phyloP scores from a whole-genome alignment of 768 basidiomycete species.

The Mycena maculata region DNA sequence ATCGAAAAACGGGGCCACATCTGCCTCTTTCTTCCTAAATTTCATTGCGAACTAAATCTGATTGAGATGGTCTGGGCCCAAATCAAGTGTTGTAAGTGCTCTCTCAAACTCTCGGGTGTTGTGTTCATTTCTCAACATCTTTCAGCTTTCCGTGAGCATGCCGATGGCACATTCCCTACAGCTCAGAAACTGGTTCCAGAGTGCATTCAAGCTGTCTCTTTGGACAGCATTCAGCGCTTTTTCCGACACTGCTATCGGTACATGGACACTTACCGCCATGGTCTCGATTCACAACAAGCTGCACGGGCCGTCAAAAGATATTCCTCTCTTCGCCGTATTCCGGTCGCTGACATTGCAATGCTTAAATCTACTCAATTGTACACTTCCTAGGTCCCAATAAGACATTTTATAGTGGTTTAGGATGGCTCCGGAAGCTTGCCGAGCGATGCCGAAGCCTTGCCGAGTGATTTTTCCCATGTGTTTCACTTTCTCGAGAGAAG shows the following conservation, averaged over 20 bases:
- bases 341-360: conserved; percentile 12
- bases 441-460: no score
- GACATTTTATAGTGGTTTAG: background rate
- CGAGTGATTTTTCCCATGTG: conserved; percentile 25
- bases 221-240: conserved; percentile 35
- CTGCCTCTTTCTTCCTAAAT: no score
- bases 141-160: conserved; percentile 35
- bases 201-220: conserved; percentile 32
- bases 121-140: conserved; percentile 8
- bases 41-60: conserved; percentile 31
- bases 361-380: conserved; percentile 2
- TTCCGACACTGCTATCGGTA: conserved; percentile 37
- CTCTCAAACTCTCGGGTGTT: conserved; percentile 17
- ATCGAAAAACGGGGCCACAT: no score
- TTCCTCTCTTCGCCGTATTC: conserved; percentile 40
- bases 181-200: conserved; percentile 39
- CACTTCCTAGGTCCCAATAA: background rate
- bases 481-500: conserved; percentile 13
- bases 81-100: conserved; percentile 37
- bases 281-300: conserved; percentile 30
- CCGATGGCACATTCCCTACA: conserved; percentile 39
- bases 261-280: conserved; percentile 38
- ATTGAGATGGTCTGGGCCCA: conserved; percentile 47
- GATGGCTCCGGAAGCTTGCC: background rate
- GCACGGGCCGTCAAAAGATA: conserved; percentile 42